Evolutionary conservation across 208 protist genomes (phyloP).

Genomic region (Naegleria lovaniensis): DNA sequence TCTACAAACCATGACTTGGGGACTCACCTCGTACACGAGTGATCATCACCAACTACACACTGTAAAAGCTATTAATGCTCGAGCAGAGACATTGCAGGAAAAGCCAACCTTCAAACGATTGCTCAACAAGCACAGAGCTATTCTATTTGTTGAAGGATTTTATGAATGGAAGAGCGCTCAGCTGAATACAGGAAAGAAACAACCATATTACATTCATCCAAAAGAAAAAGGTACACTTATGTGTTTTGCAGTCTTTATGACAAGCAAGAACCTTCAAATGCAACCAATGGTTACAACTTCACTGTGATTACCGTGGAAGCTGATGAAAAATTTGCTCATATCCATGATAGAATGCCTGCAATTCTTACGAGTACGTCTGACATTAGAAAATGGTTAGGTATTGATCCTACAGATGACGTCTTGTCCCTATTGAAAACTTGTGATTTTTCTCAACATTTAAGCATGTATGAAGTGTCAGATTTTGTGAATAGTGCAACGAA

Average conservation of each 20-base stretch:
- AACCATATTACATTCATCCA: neutral
- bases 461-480: neutral
- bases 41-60: neutral
- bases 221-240: neutral
- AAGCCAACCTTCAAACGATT: neutral
- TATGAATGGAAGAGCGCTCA: neutral
- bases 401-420: neutral
- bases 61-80: neutral
- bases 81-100: neutral
- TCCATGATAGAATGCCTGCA: neutral
- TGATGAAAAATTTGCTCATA: neutral
- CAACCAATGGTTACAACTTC: neutral
- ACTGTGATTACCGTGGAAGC: neutral
- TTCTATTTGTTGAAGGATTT: constrained; percentile 4
- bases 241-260: neutral
- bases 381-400: constrained; percentile 1
- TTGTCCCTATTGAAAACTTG: neutral
- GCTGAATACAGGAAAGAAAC: neutral
- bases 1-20: neutral
- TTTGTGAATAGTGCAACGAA: neutral
- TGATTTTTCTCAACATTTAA: neutral
- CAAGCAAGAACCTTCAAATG: neutral
- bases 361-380: neutral
- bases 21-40: neutral
- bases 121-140: neutral